Base-by-base conservation (phyloP, 2,329 filamentous ascomycete species). In the Fusarium sp. region DNA sequence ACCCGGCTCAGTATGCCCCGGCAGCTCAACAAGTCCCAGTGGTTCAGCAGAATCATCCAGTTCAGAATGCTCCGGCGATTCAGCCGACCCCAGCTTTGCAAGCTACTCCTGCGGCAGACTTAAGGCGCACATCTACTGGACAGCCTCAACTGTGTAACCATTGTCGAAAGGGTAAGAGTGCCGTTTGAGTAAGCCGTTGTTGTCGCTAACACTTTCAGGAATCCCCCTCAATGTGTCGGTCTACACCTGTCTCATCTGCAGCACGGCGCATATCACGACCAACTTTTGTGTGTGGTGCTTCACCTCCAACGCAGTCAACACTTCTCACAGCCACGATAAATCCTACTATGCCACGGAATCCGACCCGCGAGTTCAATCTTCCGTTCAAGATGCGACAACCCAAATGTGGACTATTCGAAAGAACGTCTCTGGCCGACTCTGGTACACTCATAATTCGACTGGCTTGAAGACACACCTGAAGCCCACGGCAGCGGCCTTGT, bases 221-320 rank as follows among this genome's bases (percentile, higher is more conserved):
- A 79, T 79, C 18, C 74, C 72, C 1, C 48, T 67, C 9, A 79
- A 79, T 26, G 74, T 78, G 6, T 74, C 77, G 1, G 51, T 78
- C 5, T 79, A 78, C 42, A 70, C 58, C 2, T 79, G 78, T 45
- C 78, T 79, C 31, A 50, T 79, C 24, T 79, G 78, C 36, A 79
- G 77, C 41, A 79, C 77, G 8, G 75, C 72, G 0, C 65, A 68
- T 3, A 61, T 57, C 5, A 8, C 44, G 2, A 74, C 77, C 2
- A 42, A 26, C 15, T 78, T 78, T 54, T 79, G 78, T 62, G 78
- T 76, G 5, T 78, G 75, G 76, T 79, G 78, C 47, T 77, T 76
- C 57, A 78, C 77, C 3, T 71, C 78, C 16, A 71, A 76, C 30
- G 68, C 72, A 26, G 69, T 73, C 33, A 69, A 57, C 35, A 51